Evolutionary conservation across 345 rosid species (phyloP).

Genomic region (Dipteronia dyeriana): DNA sequence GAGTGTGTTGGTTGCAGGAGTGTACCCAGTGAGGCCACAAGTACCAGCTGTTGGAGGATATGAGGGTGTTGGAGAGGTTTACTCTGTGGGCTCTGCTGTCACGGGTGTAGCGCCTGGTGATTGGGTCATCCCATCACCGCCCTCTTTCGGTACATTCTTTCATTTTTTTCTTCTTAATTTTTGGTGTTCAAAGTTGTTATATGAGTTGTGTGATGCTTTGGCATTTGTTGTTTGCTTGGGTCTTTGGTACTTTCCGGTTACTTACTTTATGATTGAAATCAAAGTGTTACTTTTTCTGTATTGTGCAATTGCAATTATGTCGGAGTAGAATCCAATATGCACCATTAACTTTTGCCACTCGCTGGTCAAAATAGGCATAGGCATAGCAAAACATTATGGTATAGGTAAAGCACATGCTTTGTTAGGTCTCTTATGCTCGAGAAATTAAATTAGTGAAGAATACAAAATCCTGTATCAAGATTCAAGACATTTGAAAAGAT

Average conservation of each 20-base stretch:
- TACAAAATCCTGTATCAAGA: background rate
- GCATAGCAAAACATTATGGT: background rate
- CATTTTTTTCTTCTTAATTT: background rate
- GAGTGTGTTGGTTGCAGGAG: constrained; percentile 44
- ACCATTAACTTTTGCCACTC: background rate
- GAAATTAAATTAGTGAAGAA: constrained; percentile 10
- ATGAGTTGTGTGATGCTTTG: too few relatives aligned
- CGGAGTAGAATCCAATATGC: background rate
- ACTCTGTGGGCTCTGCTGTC: constrained; percentile 70
- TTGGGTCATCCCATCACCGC: constrained; percentile 89
- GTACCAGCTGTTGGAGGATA: constrained; percentile 93
- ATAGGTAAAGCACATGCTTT: background rate
- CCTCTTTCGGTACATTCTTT: constrained; percentile 56
- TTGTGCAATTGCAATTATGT: background rate
- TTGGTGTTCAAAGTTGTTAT: too few relatives aligned
- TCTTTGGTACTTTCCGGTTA: too few relatives aligned
- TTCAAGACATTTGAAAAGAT: background rate
- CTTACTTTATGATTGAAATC: too few relatives aligned
- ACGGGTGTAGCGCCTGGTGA: constrained; percentile 67
- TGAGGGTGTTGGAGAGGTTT: constrained; percentile 89
- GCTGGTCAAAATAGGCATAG: background rate
- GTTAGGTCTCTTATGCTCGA: background rate
- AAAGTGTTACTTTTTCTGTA: too few relatives aligned
- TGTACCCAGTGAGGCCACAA: constrained; percentile 86
- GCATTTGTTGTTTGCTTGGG: too few relatives aligned